Evolutionary conservation across 768 basidiomycete genomes (phyloP), one percentile per base, ranked within the genome.

Genomic region (Udeniomyces megalosporus): DNA sequence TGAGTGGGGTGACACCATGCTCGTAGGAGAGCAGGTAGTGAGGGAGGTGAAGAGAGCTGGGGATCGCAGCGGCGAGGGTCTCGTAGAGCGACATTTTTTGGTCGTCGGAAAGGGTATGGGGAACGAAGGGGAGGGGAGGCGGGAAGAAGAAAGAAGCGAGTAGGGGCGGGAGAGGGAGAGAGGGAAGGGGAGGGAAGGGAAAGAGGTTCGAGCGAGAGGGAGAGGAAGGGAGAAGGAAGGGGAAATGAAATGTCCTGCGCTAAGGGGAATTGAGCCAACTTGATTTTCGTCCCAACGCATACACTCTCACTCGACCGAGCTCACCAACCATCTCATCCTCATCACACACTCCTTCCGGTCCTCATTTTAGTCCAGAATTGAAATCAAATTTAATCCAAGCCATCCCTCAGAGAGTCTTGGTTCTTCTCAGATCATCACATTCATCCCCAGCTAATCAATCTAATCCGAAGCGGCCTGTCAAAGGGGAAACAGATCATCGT

Each of bases 1-100:
- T 88, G 60, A 96, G 73, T 14, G 91, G 91, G 0, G 88, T 85
- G 67, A 78, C 73, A 53, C 86, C 88, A 31, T 77, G 78, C 66
- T 86, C 79, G 79, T 85, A 92, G 52, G 75, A 76, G 53, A 71
- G 73, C 53, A 78, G 72, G 66, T 76, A 66, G 75, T 78, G 51
- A 80, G 76, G 71, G 17, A 68, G 69, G n/a, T 66, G 60, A 31
- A 72, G 67, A 28, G 69, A 55, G 24, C 58, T 50, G 15, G 71
- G 67, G 11, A 70, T 61, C n/a, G 62, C 44, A 28, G 56, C 42
- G 6, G 59, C 54, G 53, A 69, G 61, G 44, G 65, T 20, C 46
- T 64, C 44, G 62, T 58, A 58, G 50, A 64, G 44, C n/a, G 47
- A 31, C 24, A 48, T 29, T 20, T 31, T 22, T 22, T 17, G 15